Evolutionary conservation across 768 basidiomycete genomes (phyloP).

Genomic region (Chlorophyllum brunneum): DNA sequence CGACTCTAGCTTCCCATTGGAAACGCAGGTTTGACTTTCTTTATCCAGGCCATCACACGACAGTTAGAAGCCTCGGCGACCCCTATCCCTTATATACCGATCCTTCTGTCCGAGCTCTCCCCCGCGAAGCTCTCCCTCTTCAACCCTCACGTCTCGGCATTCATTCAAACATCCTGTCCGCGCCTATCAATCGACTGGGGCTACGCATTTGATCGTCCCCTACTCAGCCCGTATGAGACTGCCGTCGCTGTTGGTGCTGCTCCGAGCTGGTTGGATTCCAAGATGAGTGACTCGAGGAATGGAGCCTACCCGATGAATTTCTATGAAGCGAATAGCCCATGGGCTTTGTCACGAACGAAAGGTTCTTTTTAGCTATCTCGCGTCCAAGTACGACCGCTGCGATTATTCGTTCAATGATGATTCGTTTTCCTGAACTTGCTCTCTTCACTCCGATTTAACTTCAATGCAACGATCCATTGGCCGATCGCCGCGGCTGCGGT

Average conservation of each 20-base stretch:
- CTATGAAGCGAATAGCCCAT: slow-evolving; percentile 77
- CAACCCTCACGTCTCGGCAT: slow-evolving; percentile 75
- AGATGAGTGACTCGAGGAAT: slow-evolving; percentile 19
- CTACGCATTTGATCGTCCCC: slow-evolving; percentile 86
- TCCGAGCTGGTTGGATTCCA: slow-evolving; percentile 57
- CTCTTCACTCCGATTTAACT: too few species aligned
- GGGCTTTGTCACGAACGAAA: slow-evolving; percentile 64
- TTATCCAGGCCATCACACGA: slow-evolving; percentile 61
- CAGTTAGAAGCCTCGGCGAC: slow-evolving; percentile 55
- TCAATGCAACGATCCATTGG: too few species aligned
- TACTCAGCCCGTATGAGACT: slow-evolving; percentile 92
- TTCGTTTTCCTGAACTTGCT: slow-evolving; percentile 20
- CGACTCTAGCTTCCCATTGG: not conserved
- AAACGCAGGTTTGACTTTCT: not conserved
- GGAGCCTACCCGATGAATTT: slow-evolving; percentile 95
- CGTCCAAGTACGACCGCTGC: slow-evolving; percentile 26
- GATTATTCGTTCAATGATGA: slow-evolving; percentile 48
- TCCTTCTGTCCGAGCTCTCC: slow-evolving; percentile 94
- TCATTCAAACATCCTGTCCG: slow-evolving; percentile 96
- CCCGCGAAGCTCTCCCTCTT: slow-evolving; percentile 90
- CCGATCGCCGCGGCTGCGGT: too few species aligned
- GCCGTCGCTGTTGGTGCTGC: slow-evolving; percentile 75
- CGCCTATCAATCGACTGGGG: slow-evolving; percentile 98
- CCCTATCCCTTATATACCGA: slow-evolving; percentile 76
- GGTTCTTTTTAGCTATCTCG: slow-evolving; percentile 33